phyloP scores from a whole-genome alignment of 345 rosid species.

The Eucalyptus pumila region DNA sequence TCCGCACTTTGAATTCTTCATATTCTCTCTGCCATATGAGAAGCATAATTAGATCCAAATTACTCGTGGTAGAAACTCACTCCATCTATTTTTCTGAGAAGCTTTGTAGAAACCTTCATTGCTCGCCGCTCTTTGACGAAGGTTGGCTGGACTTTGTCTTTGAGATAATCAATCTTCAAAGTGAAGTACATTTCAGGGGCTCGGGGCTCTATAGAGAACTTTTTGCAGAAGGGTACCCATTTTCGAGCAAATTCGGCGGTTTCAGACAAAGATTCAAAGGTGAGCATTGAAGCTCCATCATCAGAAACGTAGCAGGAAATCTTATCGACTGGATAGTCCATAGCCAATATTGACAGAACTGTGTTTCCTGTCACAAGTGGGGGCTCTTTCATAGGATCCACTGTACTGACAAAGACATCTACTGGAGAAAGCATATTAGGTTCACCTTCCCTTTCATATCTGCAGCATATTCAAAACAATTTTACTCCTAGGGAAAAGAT shows the following conservation, averaged over 20 bases:
- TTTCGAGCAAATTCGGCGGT: slow-evolving; percentile 72
- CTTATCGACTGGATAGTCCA: slow-evolving; percentile 94
- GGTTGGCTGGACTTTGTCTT: slow-evolving; percentile 96
- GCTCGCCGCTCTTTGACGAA: slow-evolving; percentile 93
- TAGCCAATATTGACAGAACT: slow-evolving; percentile 78
- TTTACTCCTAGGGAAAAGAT: background rate
- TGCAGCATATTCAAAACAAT: background rate
- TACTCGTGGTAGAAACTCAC: background rate
- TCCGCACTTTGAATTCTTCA: slow-evolving; percentile 92
- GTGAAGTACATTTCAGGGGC: slow-evolving; percentile 78
- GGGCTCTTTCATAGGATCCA: slow-evolving; percentile 99
- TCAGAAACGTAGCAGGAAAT: slow-evolving; percentile 92
- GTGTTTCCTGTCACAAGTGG: slow-evolving; percentile 95
- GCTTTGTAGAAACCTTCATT: slow-evolving; percentile 59
- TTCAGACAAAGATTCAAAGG: slow-evolving; percentile 79
- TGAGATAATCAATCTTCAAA: slow-evolving; percentile 78
- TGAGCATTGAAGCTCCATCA: slow-evolving; percentile 96
- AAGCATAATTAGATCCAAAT: background rate
- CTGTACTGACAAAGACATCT: slow-evolving; percentile 94
- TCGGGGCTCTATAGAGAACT: slow-evolving; percentile 52
- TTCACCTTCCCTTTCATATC: slow-evolving; percentile 88
- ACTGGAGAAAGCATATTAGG: slow-evolving; percentile 76
- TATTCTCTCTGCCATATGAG: slow-evolving; percentile 60
- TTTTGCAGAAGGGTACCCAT: slow-evolving; percentile 93
- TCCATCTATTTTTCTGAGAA: background rate